Conservation (phyloP, 768 basidiomycete species). For the Pulveroboletus sp. region DNA sequence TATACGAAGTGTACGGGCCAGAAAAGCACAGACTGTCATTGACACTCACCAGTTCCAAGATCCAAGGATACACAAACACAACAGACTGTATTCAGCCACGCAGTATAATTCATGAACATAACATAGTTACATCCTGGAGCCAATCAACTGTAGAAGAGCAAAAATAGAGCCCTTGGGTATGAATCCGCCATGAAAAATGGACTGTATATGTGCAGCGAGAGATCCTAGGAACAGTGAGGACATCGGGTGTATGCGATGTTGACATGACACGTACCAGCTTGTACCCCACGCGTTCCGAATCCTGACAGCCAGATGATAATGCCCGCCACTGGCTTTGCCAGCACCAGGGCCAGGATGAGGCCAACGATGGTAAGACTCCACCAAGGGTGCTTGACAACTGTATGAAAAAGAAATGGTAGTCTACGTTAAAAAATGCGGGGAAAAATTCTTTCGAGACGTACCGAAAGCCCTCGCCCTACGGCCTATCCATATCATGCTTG, state of each 20-base stretch:
- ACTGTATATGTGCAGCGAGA: neutral
- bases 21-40: no score
- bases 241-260: neutral
- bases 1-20: no score
- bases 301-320: neutral
- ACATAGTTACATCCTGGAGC: no score
- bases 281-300: neutral
- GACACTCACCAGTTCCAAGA: no score
- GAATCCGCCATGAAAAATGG: neutral
- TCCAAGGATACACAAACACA: no score
- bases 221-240: slow-evolving; percentile 2
- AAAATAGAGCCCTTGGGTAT: slow-evolving; percentile 2
- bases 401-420: neutral
- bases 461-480: neutral
- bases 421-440: neutral
- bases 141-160: slow-evolving; percentile 7
- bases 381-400: neutral
- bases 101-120: no score
- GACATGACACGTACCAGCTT: slow-evolving; percentile 1
- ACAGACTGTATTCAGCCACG: no score
- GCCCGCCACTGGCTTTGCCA: neutral
- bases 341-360: neutral
- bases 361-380: rapidly evolving
- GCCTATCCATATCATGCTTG: neutral
- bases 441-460: neutral